Base-by-base conservation (phyloP, 225 moss, liverwort and hornwort genomes). In the Ulota crispa region DNA sequence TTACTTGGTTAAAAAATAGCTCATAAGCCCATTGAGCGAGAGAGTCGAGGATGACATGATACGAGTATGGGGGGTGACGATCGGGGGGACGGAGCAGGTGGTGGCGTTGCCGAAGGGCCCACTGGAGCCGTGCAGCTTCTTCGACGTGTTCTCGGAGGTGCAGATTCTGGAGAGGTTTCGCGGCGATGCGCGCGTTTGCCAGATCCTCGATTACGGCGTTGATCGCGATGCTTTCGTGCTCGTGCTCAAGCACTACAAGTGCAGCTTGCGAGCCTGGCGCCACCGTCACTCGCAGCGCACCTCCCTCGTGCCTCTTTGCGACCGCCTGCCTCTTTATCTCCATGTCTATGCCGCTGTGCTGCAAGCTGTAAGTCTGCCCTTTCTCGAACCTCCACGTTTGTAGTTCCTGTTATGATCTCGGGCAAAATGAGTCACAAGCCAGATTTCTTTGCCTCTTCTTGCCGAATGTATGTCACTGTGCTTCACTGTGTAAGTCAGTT, bases 191-290 rank as follows among this genome's bases (percentile, higher is more conserved):
- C 83, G 86, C 13, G 87, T 98, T 0, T 98, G 95, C 45, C 95
- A 98, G 1, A 91, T 99, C 73, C 72, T 99, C 5, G 95, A 99
- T 65, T 95, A 99, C 27, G 98, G 98, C 0, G 91, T 99, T 0
- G 93, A 94, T 7, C 71, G 4, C 0, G 89, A 99, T 42, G 90
- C 92, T 27, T 95, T 95, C 28, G 87, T 94, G 26, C 79, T 99
- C 0, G 98, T 99, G 8, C 88, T 99, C 43, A 94, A 94, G 56
- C 94, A 93, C 80, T 99, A 99, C 73, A 95, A 95, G 55, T 99
- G 98, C 71, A 99, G 87, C 43, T 72, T 99, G 26, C 78, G 87
- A 16, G 83, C 84, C 5, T 99, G 98, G 98, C 86, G 98, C 20
- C 84, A 88, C 9, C 74, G 75, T 0, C 92, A 93, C 5, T 78